Evolutionary conservation across 1,139 yeast genomes (phyloP), one percentile per base, ranked within the genome.

Genomic region (Kluyveromyces marxianus): DNA sequence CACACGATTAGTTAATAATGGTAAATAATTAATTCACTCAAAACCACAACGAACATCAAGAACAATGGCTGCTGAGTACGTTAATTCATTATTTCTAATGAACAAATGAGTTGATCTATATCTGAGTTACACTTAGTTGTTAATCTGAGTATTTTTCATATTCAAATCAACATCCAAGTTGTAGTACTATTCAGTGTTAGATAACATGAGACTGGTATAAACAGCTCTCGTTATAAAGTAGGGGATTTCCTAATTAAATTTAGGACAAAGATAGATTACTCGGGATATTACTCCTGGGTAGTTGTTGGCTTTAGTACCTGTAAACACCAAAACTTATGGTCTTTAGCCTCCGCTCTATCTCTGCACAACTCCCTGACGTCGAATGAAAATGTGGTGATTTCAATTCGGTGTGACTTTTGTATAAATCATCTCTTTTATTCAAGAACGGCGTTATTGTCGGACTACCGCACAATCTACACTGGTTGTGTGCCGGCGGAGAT

Each of bases 31-130:
- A 14, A 14, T 14, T 14, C 21, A 14, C 21, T 14, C 21, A 27
- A n/a, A 49, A 48, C 56, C 54, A 50, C 57, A 48, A 49, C 51
- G 45, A 53, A 40, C 48, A 48, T 49, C 50, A 41, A 57, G 25
- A 25, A 36, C 39, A 59, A 63, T 62, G 66, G 66, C 64, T 56
- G 64, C 65, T 53, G 60, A 57, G 67, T 63, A 63, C 62, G 67
- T 59, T 50, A 33, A 7, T 32, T 25, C 27, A n/a, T 26, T 10
- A 32, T 5, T 14, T 10, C 26, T n/a, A 36, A 30, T n/a, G 26
- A 29, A 37, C 34, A 37, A 29, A 40, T 7, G 43, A 35, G 43
- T 25, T 10, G 33, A 34, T 30, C 25, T 40, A 34, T 40, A 40
- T 38, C 38, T 34, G 43, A 53, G 54, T 55, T 50, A 45, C 56